These are phyloP conservation scores for Cairneyella variabilis DNA, from an alignment of 495 filamentous ascomycete species.

Conservation along the genomic window DNA sequence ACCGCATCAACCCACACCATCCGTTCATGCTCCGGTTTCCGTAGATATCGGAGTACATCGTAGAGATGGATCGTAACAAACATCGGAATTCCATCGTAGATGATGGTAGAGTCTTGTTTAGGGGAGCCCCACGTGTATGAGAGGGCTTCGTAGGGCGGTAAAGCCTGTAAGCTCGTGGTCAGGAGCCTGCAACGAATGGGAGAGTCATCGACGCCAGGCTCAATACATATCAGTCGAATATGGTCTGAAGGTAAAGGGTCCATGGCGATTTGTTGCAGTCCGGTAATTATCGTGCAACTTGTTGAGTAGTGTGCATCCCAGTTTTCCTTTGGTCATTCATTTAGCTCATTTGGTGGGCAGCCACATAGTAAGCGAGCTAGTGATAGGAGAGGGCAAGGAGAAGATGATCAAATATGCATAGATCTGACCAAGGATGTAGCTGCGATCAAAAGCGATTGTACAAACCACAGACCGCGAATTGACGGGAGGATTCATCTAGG, in stretches of 20 bases:
- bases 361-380: neutral
- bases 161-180: neutral
- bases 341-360: neutral
- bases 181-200: neutral
- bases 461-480: too few species aligned
- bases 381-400: neutral
- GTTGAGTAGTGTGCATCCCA: neutral
- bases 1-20: constrained; percentile 22
- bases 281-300: neutral
- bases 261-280: neutral
- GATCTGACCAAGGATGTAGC: too few species aligned
- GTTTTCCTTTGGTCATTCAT: neutral
- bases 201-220: neutral
- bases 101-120: neutral
- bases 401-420: too few species aligned
- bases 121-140: neutral
- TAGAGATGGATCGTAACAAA: neutral
- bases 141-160: neutral
- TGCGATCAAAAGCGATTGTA: too few species aligned
- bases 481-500: too few species aligned
- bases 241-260: neutral
- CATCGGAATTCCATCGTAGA: neutral
- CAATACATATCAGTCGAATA: neutral
- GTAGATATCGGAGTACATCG: neutral
- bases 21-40: neutral